These are phyloP conservation scores for Arabidopsis suecica DNA, from an alignment of 345 rosid genomes.

Conservation along the genomic window DNA sequence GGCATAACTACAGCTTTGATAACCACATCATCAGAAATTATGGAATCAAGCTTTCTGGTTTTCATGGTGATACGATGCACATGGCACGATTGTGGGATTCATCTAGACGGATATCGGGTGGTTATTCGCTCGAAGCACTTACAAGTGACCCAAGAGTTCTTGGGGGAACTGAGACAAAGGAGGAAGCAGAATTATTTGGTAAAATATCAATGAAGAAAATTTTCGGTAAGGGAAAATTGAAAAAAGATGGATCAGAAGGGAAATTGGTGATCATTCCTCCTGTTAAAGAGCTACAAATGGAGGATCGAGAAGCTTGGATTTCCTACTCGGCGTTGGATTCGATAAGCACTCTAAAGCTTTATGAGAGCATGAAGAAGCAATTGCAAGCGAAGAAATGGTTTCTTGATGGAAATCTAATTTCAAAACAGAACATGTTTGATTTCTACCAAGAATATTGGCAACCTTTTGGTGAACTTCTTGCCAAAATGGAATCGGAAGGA, in stretches of 20 bases:
- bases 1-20: conserved; percentile 99
- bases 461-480: conserved; percentile 91
- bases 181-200: conserved; percentile 69
- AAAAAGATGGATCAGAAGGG: conserved; percentile 95
- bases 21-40: conserved; percentile 81
- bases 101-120: conserved; percentile 76
- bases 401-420: conserved; percentile 55
- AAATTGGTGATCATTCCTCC: conserved; percentile 69
- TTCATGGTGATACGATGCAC: conserved; percentile 98
- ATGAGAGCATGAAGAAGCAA: conserved; percentile 74
- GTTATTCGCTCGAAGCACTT: conserved; percentile 96
- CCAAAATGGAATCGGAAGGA: conserved; percentile 87
- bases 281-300: conserved; percentile 85
- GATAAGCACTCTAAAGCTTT: conserved; percentile 85
- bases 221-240: conserved; percentile 80
- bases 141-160: conserved; percentile 72
- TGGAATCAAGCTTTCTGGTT: conserved; percentile 79
- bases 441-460: conserved; percentile 81
- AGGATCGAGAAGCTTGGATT: conserved; percentile 79
- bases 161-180: conserved; percentile 49
- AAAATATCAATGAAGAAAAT: conserved; percentile 88
- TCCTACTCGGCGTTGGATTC: conserved; percentile 95
- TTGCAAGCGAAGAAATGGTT: conserved; percentile 65
- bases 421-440: conserved; percentile 68
- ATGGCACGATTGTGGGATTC: conserved; percentile 98